Conservation (phyloP, 1,284 basidiomycete genomes). For the Singerocomus rubriflavus region DNA sequence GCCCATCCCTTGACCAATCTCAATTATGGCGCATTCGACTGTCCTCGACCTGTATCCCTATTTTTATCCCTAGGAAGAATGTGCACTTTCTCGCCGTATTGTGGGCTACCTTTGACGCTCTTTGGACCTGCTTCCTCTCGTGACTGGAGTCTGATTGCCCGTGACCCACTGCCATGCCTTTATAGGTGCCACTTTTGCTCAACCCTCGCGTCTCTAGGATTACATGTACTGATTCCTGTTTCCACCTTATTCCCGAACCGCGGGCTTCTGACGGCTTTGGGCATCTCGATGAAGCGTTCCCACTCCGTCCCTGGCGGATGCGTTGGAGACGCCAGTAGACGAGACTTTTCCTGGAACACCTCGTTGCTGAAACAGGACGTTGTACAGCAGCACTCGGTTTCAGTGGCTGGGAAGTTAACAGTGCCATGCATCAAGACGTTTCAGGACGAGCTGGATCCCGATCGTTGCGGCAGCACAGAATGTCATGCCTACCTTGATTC, state of each 20-base stretch:
- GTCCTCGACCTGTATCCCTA: slow-evolving; percentile 8
- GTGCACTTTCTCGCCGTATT: neutral
- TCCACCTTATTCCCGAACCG: slow-evolving; percentile 22
- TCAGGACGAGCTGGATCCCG: no score
- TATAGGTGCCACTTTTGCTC: slow-evolving; percentile 1
- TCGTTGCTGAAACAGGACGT: slow-evolving; percentile 1
- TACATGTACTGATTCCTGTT: slow-evolving; percentile 8
- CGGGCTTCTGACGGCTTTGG: slow-evolving; percentile 12
- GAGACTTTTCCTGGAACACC: neutral
- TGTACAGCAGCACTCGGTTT: neutral
- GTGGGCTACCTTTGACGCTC: slow-evolving; percentile 1
- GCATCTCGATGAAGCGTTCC: slow-evolving; percentile 7
- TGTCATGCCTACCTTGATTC: neutral
- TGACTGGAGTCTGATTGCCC: neutral
- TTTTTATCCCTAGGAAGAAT: slow-evolving; percentile 6
- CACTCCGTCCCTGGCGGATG: slow-evolving; percentile 32
- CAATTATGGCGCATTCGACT: neutral
- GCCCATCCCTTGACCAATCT: neutral
- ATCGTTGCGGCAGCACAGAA: neutral
- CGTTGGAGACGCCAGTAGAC: slow-evolving; percentile 14
- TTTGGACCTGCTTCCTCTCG: neutral
- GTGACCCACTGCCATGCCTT: slow-evolving; percentile 3
- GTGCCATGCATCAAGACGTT: no score
- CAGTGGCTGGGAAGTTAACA: no score
- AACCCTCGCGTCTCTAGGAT: slow-evolving; percentile 4